Base-by-base conservation (phyloP, 768 basidiomycete species). In the Tricholoma flavovirens region DNA sequence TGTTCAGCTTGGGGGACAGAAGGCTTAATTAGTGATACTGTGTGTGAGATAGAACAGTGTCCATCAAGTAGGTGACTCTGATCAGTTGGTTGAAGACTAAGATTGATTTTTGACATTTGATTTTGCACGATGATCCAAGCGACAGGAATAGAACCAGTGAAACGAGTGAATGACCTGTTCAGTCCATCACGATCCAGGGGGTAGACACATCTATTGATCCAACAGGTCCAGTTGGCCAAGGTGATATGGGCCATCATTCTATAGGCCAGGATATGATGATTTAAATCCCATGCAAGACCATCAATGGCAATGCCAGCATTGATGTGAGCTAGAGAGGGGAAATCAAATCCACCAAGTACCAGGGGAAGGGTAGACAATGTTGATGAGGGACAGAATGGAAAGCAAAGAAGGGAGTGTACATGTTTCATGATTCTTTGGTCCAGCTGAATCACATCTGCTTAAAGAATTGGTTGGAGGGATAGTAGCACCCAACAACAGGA, bases 381-480 rank as follows among this genome's bases (percentile, higher is more conserved):
- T 0, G 60, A 54, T 7, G 22, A 57, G 0, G 48, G 58, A 11
- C 45, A 33, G 45, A 66, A 72, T 0, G 68, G 67, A 46, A 72
- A 67, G 0, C 64, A 63, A n/a, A n/a, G n/a, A n/a, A n/a, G n/a
- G n/a, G 1, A 61, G 33, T 71, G 68, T 1, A 70, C 48, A 10
- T 56, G 51, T 1, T 26, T 21, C 1, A 56, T 53, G 0, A 71
- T 30, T 0, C 21, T 11, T 0, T 50, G 43, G 48, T 68, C 68
- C 0, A 69, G 54, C n/a, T 33, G 36, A 4, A 46, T 56, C 1
- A 63, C 64, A 48, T 71, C 60, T 19, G 4, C 14, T 9, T 50
- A n/a, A n/a, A 26, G 32, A 3, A 56, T 22, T 11, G 36, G 55
- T 46, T 55, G 54, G 21, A 55, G 36, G 6, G 54, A 21, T 4